Evolutionary conservation across 176 grass and related monocot species (phyloP), one percentile per base, ranked within the genome.

Genomic region (Raddia guianensis): DNA sequence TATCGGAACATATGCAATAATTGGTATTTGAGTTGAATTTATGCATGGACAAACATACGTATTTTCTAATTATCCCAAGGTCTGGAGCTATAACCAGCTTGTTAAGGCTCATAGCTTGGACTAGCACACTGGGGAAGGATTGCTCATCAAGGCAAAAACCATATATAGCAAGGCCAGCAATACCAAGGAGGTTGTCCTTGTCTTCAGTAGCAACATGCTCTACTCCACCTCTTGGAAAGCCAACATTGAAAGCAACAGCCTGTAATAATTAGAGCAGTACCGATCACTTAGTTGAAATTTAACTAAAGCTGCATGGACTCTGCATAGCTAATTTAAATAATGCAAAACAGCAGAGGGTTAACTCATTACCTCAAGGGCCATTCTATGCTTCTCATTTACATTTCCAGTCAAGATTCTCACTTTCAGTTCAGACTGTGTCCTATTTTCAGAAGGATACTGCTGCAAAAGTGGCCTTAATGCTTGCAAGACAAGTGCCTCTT

Each of bases 81-180:
- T 99, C 91, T 40, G 97, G 92, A 91, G 93, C 97, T 82, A 99
- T 80, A 88, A 96, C 75, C 74, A 99, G 87, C 83, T 91, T 99
- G 75, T 85, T 86, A 76, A 96, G 85, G 80, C 76, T 87, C 97
- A 99, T 99, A 80, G 91, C 90, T 86, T 96, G 85, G 33, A 82
- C 80, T 74, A 99, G 76, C 63, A 91, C 79, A 68, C 79, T 82
- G 37, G 97, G 97, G 76, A 99, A 99, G 65, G 87, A 86, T 69
- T 91, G 87, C 73, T 99, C 97, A 77, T 99, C 93, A 56, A 99
- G 87, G 89, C 87, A 93, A 27, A 93, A 99, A 81, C 87, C 80
- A 70, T 99, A 96, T 80, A 99, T 90, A 64, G 96, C 91, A 77
- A 99, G 65, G 63, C 96, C 85, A 82, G 93, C 80, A 55, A 80